phyloP scores from a whole-genome alignment of 495 filamentous ascomycete genomes.

The Hypoxylon rickii region DNA sequence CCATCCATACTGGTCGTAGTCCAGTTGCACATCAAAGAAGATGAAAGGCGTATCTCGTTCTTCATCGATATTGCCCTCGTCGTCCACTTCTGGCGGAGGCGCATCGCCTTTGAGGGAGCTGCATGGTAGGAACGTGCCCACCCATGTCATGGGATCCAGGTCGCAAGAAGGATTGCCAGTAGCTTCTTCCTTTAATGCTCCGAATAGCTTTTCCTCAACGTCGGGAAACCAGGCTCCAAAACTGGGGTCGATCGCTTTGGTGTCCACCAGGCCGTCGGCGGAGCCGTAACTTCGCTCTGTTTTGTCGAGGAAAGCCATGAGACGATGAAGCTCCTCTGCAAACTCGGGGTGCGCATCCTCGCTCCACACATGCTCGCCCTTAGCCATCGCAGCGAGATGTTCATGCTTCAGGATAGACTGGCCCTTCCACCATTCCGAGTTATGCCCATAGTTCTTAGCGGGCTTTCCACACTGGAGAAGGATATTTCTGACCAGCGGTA shows the following conservation, averaged over 20 bases:
- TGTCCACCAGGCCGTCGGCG: constrained; percentile 53
- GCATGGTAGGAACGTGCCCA: constrained; percentile 28
- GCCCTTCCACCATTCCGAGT: constrained; percentile 87
- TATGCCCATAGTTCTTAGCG: constrained; percentile 64
- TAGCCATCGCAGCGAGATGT: constrained; percentile 57
- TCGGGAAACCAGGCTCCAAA: constrained; percentile 31
- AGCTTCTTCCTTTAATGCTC: constrained; percentile 31
- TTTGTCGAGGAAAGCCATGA: constrained; percentile 84
- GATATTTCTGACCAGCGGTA: constrained; percentile 78
- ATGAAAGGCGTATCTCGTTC: constrained; percentile 49
- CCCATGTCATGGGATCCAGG: constrained; percentile 36
- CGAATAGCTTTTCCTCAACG: constrained; percentile 36
- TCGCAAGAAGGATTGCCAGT: constrained; percentile 23
- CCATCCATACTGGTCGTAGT: constrained; percentile 28
- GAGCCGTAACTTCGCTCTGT: constrained; percentile 84
- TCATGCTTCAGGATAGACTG: constrained; percentile 62
- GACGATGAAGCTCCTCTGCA: constrained; percentile 66
- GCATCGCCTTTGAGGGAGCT: constrained; percentile 2
- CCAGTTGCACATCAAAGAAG: constrained; percentile 42
- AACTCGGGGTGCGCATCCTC: constrained; percentile 50
- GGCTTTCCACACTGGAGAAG: constrained; percentile 62
- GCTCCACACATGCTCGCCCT: constrained; percentile 47
- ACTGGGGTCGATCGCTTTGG: constrained; percentile 31
- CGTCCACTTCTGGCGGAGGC: constrained; percentile 31
- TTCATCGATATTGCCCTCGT: constrained; percentile 35